Conservation (phyloP, 106 monocot species). For the Ottelia alismoides region DNA sequence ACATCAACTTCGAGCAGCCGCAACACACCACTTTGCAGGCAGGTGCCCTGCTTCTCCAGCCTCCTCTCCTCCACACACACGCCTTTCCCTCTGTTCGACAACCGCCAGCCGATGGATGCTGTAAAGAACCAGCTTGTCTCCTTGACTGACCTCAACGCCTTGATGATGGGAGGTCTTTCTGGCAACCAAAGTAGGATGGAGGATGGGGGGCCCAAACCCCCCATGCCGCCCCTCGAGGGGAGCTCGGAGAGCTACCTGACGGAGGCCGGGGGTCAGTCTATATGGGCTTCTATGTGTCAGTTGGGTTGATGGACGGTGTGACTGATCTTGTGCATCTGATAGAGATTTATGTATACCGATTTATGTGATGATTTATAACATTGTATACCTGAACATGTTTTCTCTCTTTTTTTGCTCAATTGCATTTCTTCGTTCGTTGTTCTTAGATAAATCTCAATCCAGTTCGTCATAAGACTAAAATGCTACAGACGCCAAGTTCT, state of each 20-base stretch:
- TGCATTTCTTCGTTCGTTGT: too few relatives aligned
- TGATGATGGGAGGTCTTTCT: slow-evolving; percentile 5
- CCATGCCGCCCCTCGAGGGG: slow-evolving; percentile 3
- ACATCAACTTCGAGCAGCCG: slow-evolving; percentile 20
- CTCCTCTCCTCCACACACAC: slow-evolving; percentile 1
- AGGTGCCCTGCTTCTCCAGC: slow-evolving; percentile 98
- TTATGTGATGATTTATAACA: too few relatives aligned
- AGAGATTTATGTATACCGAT: too few relatives aligned
- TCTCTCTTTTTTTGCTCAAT: too few relatives aligned
- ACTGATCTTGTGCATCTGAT: too few relatives aligned
- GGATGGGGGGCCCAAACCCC: neutral
- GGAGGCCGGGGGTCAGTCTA: slow-evolving; percentile 7
- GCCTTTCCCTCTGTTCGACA: neutral
- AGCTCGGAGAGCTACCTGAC: slow-evolving; percentile 11
- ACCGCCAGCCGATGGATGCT: neutral
- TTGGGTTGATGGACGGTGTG: too few relatives aligned
- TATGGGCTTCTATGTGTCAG: too few relatives aligned
- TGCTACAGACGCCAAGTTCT: too few relatives aligned
- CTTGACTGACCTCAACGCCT: neutral
- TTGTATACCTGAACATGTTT: too few relatives aligned
- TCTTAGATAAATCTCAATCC: too few relatives aligned
- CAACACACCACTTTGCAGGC: slow-evolving; percentile 16
- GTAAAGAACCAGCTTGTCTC: neutral
- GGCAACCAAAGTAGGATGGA: slow-evolving; percentile 19
- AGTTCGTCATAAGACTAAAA: too few relatives aligned